Base-by-base conservation (phyloP, 441 rosid species). In the Hura crepitans region DNA sequence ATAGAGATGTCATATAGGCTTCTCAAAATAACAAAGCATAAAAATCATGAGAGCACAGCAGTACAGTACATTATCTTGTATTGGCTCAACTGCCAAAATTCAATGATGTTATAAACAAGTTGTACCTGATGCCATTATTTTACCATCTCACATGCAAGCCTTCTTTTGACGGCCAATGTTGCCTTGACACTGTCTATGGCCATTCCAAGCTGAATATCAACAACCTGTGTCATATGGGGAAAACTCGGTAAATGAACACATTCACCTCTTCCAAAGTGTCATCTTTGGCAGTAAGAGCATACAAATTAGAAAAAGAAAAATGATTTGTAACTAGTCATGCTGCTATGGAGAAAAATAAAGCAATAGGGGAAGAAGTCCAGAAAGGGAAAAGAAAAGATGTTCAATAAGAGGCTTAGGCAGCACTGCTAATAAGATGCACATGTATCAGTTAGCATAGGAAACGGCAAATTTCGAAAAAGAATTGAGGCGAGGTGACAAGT, bases 51-150 rank as follows among this genome's bases (percentile, higher is more conserved):
- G 30, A 10, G 18, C 35, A 27, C 27, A 11, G 23, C 11, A 13
- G 25, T n/a, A 23, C 31, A 18, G 8, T 15, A 28, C 7, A 33
- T 33, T 28, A 57, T 35, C 49, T 9, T 10, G 27, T 61, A 30
- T 30, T 42, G 47, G 18, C 47, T 37, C 30, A 62, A 39, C 28
- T 22, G n/a, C 49, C 28, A 5, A 31, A 31, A 27, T 31, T 49
- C 6, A 31, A n/a, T 31, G 12, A 65, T 15, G 30, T 31, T 42
- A n/a, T 15, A 20, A 50, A 55, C 27, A 23, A 51, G 35, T 33
- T 81, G 89, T 72, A 95, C 93, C 96, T 93, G 97, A 82, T 87
- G 96, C 98, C 98, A 92, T 70, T 89, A 92, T 75, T 90, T 92
- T 53, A 88, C 92, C 89, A 89, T 92, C 87, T 92, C 98, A 80